Evolutionary conservation across 371 early-diverging fungal species (phyloP), one percentile per base, ranked within the genome.

Genomic region (Sporodiniella umbellata): DNA sequence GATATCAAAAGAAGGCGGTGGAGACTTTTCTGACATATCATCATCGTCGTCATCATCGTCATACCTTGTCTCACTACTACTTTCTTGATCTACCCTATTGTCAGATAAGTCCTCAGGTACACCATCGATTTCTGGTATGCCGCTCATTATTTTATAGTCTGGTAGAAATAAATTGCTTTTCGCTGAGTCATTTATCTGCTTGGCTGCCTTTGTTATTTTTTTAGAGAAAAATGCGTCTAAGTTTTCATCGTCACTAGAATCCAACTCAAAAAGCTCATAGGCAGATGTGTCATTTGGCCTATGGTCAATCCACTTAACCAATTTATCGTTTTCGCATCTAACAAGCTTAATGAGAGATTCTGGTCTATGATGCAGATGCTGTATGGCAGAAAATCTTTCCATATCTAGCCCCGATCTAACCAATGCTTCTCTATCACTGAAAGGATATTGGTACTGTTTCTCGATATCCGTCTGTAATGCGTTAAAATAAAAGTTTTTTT

Each of bases 171-270:
- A 37, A 37, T 75, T 80, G 8, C 59, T 54, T 2, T 61, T 58
- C 25, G 64, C 49, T 1, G 66, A 64, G 47, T 68, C 70, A 42
- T 80, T 70, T 39, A 68, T 52, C 14, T 53, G 54, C 26, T 64
- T 49, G 23, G 73, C 63, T 7, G 75, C 72, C 22, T 79, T 80
- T 5, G 74, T 60, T 25, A 80, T 75, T 18, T 74, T 69, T 26
- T 75, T 60, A 3, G 79, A 79, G 19, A 77, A 78, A 47, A 78
- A 79, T 24, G 67, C 80, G n/a, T 83, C 80, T 4, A 74, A 44
- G 30, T 64, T 71, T 22, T 75, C 77, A 22, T 75, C 79, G 31
- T 70, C 73, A 17, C 80, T 78, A 3, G 75, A 66, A 42, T 76
- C 78, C 21, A 75, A 60, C 24, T 77, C 72, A 23, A 72, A 69